phyloP scores from a whole-genome alignment of 495 filamentous ascomycete genomes.

The Xylaria nigripes region DNA sequence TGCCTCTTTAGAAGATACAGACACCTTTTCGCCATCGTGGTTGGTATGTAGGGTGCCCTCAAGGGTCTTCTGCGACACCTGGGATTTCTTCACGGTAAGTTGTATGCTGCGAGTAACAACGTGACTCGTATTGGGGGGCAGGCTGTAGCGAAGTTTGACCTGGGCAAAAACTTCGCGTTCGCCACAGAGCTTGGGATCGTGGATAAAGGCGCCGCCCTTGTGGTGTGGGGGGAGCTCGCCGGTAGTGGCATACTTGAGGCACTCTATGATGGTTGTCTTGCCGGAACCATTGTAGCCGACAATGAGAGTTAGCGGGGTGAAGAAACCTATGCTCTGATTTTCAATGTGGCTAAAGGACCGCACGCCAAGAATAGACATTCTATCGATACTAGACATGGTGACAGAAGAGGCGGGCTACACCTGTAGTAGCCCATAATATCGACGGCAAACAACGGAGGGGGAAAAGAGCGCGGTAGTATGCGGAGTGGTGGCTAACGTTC shows the following conservation, averaged over 20 bases:
- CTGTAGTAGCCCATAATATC: background rate
- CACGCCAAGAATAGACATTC: slow-evolving; percentile 76
- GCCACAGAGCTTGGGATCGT: slow-evolving; percentile 85
- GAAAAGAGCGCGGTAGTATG: background rate
- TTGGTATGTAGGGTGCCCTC: slow-evolving; percentile 67
- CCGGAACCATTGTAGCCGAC: slow-evolving; percentile 96
- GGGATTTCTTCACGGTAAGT: slow-evolving; percentile 76
- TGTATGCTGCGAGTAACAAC: slow-evolving; percentile 74
- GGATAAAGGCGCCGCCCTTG: slow-evolving; percentile 90
- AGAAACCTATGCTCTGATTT: slow-evolving; percentile 78
- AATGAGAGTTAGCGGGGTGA: slow-evolving; percentile 86
- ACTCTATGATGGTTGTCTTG: slow-evolving; percentile 99
- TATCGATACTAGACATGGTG: slow-evolving; percentile 71
- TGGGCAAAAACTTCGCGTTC: slow-evolving; percentile 89
- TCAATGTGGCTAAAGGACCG: slow-evolving; percentile 80
- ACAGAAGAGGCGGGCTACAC: background rate
- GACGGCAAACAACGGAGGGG: background rate
- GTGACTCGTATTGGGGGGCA: slow-evolving; percentile 64
- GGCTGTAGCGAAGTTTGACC: slow-evolving; percentile 80
- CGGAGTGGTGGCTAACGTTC: no score
- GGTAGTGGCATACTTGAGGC: slow-evolving; percentile 96
- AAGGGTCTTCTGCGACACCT: slow-evolving; percentile 63
- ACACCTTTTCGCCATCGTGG: slow-evolving; percentile 70
- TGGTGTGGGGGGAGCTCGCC: slow-evolving; percentile 90
- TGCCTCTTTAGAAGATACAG: slow-evolving; percentile 67